These are phyloP conservation scores for Suillus hirtellus DNA, from an alignment of 768 basidiomycete genomes.

Conservation along the genomic window DNA sequence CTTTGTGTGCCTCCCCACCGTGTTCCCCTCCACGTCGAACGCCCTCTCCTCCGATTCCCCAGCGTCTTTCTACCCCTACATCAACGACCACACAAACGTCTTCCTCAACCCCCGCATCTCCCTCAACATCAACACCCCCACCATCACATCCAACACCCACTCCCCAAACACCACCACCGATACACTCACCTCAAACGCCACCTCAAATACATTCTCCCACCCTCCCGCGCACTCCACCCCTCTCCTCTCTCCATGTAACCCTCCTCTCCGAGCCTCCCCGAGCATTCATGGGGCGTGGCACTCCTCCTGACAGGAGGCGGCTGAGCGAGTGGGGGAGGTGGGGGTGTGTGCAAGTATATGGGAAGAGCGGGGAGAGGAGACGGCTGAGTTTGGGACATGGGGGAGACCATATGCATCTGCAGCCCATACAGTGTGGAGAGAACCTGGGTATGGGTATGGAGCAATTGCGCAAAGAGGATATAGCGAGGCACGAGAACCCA, in stretches of 20 bases:
- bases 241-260: slow-evolving; percentile 34
- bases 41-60: background rate
- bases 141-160: background rate
- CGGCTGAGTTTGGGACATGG: background rate
- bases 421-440: background rate
- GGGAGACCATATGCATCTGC: background rate
- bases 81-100: background rate
- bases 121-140: background rate
- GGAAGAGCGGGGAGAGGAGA: background rate
- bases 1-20: background rate
- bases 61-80: background rate
- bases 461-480: background rate
- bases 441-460: background rate
- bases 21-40: background rate
- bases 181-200: background rate
- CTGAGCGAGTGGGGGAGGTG: slow-evolving; percentile 31
- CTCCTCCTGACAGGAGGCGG: slow-evolving; percentile 32
- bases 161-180: slow-evolving; percentile 2
- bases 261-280: slow-evolving; percentile 33
- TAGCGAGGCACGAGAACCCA: background rate
- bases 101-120: background rate
- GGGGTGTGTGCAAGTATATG: slow-evolving; percentile 2
- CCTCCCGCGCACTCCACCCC: slow-evolving; percentile 20
- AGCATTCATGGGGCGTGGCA: slow-evolving; percentile 36
- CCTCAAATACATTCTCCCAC: slow-evolving; percentile 10